Percentiles rank a stretch among this genome's conserved stretches.
Conservation (phyloP, 441 rosid species). For the Erodium trifolium region DNA sequence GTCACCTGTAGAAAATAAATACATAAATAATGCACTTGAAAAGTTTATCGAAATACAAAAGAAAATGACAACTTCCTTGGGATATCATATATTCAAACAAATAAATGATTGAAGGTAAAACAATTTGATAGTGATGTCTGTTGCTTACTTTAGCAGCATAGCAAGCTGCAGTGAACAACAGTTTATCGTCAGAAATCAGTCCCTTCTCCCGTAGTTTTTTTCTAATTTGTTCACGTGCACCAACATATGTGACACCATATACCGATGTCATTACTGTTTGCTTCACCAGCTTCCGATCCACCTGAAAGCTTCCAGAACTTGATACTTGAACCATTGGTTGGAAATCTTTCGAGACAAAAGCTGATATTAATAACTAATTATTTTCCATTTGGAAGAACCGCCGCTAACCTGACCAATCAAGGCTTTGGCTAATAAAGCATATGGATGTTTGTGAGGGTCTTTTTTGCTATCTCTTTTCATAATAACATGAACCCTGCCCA, state of each 20-base stretch:
- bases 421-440: constrained; percentile 68
- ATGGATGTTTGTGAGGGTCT: constrained; percentile 65
- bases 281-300: constrained; percentile 84
- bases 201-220: constrained; percentile 89
- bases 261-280: constrained; percentile 99
- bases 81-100: background rate
- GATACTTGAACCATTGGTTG: constrained; percentile 17
- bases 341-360: constrained; percentile 6
- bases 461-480: constrained; percentile 68
- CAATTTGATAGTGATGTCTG: background rate
- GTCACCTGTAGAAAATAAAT: constrained; percentile 52
- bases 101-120: constrained; percentile 4
- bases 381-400: constrained; percentile 11
- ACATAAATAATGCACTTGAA: background rate
- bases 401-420: constrained; percentile 67
- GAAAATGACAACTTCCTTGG: constrained; percentile 8
- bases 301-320: constrained; percentile 45
- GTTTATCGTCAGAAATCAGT: constrained; percentile 69
- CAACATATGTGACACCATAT: constrained; percentile 93
- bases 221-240: constrained; percentile 95
- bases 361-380: constrained; percentile 2
- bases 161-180: constrained; percentile 69
- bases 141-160: constrained; percentile 84
- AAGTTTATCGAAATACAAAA: background rate
- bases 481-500: constrained; percentile 71